Conservation (phyloP, 2,329 filamentous ascomycete genomes). For the Neonectria ditissima region DNA sequence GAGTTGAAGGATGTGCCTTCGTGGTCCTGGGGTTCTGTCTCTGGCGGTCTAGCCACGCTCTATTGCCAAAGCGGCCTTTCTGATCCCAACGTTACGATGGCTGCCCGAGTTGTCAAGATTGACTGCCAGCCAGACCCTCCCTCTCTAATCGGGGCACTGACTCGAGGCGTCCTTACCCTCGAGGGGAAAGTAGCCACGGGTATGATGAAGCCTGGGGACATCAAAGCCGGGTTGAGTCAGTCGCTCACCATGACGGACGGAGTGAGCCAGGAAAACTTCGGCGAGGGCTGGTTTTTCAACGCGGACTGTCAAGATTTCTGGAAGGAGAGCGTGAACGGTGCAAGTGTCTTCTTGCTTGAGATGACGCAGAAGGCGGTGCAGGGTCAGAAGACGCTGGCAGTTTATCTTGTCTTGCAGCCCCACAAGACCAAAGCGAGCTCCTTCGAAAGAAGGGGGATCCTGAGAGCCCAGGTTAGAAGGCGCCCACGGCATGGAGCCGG, state of each 20-base stretch:
- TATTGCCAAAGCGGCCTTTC: slow-evolving; percentile 28
- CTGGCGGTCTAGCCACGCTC: slow-evolving; percentile 23
- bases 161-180: slow-evolving; percentile 16
- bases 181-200: slow-evolving; percentile 23
- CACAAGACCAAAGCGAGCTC: not conserved
- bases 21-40: slow-evolving; percentile 35
- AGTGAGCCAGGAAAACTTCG: not conserved
- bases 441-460: slow-evolving; percentile 18
- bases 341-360: slow-evolving; percentile 13
- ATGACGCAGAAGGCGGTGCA: slow-evolving; percentile 18
- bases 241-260: not conserved
- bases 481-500: not conserved
- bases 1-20: slow-evolving; percentile 27
- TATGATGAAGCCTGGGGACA: not conserved
- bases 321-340: not conserved
- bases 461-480: slow-evolving; percentile 10
- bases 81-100: slow-evolving; percentile 7
- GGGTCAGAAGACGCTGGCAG: not conserved
- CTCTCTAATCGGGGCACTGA: slow-evolving; percentile 19
- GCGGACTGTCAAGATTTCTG: slow-evolving; percentile 17
- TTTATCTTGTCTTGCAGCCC: slow-evolving; percentile 22
- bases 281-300: slow-evolving; percentile 20
- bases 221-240: not conserved
- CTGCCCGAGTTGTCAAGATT: slow-evolving; percentile 13
- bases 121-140: slow-evolving; percentile 29